Evolutionary conservation across 179 eudicot species (phyloP).

Genomic region (Vitellaria paradoxa): DNA sequence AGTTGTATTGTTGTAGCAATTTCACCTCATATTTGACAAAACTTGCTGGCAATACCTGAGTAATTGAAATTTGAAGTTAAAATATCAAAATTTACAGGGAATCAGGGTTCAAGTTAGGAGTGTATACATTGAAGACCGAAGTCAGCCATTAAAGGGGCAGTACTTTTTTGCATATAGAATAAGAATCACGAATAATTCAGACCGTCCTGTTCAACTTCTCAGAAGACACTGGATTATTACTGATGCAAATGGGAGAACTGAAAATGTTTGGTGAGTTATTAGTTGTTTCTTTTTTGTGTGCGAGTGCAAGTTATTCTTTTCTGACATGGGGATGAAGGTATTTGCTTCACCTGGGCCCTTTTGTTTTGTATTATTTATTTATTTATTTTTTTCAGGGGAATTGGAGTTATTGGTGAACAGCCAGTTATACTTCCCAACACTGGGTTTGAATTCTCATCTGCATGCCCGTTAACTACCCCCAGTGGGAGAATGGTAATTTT

Average conservation of each 20-base stretch:
- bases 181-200: constrained; percentile 89
- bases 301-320: not conserved
- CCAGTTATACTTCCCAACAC: constrained; percentile 91
- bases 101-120: constrained; percentile 97
- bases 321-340: not conserved
- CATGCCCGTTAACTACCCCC: constrained; percentile 85
- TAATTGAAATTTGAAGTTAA: not conserved
- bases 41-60: constrained; percentile 2
- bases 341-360: not conserved
- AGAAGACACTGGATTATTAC: constrained; percentile 99
- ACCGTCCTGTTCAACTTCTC: constrained; percentile 90
- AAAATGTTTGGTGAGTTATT: constrained; percentile 71
- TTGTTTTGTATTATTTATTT: not conserved
- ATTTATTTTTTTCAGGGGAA: constrained; percentile 50
- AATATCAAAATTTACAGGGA: constrained; percentile 45
- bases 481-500: constrained; percentile 84
- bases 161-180: constrained; percentile 92
- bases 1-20: not conserved
- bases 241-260: constrained; percentile 82
- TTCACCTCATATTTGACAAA: not conserved
- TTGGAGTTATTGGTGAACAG: constrained; percentile 95
- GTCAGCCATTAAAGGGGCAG: constrained; percentile 85
- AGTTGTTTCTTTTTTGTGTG: not conserved
- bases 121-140: constrained; percentile 82
- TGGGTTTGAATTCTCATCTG: constrained; percentile 94